Percentiles rank a stretch among this genome's conserved stretches.
phyloP scores from a whole-genome alignment of 768 basidiomycete genomes.

The Podaxis pistillaris region DNA sequence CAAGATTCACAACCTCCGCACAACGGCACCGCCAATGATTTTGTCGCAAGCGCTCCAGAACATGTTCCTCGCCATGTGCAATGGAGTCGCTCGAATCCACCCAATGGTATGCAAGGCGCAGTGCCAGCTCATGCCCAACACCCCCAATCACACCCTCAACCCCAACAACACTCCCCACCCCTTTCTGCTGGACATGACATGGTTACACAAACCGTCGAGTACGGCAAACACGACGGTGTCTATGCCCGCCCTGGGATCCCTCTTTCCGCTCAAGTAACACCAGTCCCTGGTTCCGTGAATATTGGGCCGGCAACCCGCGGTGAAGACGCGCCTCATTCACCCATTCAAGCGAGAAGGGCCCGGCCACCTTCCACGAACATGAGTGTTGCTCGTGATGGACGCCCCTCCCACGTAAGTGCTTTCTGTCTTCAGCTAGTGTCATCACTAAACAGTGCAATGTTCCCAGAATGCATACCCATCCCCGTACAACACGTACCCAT shows the following conservation, averaged over 20 bases:
- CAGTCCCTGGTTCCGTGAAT: conserved; percentile 36
- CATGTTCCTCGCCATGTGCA: conserved; percentile 33
- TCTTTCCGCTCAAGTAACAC: conserved; percentile 40
- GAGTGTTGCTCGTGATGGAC: conserved; percentile 41
- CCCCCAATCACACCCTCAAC: conserved; percentile 35
- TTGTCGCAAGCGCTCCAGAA: conserved; percentile 28
- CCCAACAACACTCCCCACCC: conserved; percentile 50
- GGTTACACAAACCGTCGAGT: conserved; percentile 34
- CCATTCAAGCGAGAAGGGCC: conserved; percentile 41
- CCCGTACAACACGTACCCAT: conserved; percentile 35
- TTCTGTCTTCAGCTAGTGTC: conserved; percentile 9
- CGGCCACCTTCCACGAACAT: conserved; percentile 37
- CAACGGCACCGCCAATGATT: conserved; percentile 19
- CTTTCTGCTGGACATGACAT: conserved; percentile 43
- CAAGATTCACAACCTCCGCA: conserved; percentile 25
- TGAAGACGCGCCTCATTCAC: conserved; percentile 36
- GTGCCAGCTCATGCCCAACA: conserved; percentile 26
- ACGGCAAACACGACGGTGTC: conserved; percentile 46
- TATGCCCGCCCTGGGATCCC: conserved; percentile 49
- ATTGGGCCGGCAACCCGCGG: conserved; percentile 31
- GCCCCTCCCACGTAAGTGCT: conserved; percentile 48
- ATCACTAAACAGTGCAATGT: not conserved
- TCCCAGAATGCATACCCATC: conserved; percentile 29
- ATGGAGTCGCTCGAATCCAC: conserved; percentile 29
- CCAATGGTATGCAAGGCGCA: conserved; percentile 14